phyloP scores from a whole-genome alignment of 1,284 basidiomycete species.

The Apiotrichum sp. region DNA sequence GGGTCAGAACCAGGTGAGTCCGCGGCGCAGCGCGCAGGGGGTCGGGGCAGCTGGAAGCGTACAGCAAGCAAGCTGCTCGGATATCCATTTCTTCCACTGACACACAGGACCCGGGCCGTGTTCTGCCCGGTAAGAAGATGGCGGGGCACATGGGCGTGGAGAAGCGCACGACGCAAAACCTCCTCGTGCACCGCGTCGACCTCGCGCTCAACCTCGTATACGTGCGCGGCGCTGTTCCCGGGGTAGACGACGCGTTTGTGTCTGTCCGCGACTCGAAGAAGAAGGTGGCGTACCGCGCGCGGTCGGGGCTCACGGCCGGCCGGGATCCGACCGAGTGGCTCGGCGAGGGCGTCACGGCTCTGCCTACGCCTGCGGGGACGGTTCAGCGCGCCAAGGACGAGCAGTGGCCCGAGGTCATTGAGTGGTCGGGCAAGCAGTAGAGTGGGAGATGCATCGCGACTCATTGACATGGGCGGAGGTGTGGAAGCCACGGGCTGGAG shows the following conservation, averaged over 20 bases:
- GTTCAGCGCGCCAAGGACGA: conserved; percentile 53
- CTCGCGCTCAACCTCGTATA: conserved; percentile 77
- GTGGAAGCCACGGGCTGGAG: too few species aligned
- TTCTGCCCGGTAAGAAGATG: conserved; percentile 98
- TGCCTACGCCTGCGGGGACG: conserved; percentile 91
- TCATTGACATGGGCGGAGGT: too few species aligned
- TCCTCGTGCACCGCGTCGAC: conserved; percentile 84
- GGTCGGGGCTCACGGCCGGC: conserved; percentile 56
- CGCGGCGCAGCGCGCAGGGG: neutral
- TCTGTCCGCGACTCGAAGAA: conserved; percentile 78
- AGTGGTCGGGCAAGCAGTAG: conserved; percentile 34
- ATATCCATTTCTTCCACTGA: neutral
- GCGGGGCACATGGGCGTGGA: conserved; percentile 85
- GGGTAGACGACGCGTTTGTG: conserved; percentile 54
- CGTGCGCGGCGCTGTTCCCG: conserved; percentile 59
- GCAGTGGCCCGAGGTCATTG: conserved; percentile 40
- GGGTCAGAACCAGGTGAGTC: conserved; percentile 81
- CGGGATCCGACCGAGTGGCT: conserved; percentile 68
- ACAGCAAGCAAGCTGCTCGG: too few species aligned
- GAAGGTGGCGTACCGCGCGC: conserved; percentile 60
- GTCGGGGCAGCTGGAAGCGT: too few species aligned
- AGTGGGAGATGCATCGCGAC: neutral
- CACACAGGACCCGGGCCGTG: conserved; percentile 77
- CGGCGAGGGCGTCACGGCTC: conserved; percentile 69
- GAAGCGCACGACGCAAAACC: conserved; percentile 79